Evolutionary conservation across 2,329 filamentous ascomycete species (phyloP).

Genomic region (Colletotrichum tabaci): DNA sequence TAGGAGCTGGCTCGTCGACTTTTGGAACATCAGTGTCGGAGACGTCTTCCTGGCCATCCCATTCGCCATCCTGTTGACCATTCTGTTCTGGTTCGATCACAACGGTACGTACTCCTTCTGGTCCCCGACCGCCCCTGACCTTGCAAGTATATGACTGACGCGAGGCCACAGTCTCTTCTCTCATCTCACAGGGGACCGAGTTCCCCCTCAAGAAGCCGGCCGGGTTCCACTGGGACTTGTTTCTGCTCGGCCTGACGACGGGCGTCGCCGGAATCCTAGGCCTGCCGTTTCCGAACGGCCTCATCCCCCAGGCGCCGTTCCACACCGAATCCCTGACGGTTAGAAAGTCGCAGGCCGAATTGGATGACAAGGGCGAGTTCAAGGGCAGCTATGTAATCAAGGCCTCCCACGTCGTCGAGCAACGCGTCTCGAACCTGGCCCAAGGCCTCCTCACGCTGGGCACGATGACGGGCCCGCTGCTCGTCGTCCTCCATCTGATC

Average conservation of each 20-base stretch:
- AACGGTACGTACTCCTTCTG: constrained; percentile 74
- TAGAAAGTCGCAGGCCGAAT: constrained; percentile 63
- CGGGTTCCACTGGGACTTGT: constrained; percentile 89
- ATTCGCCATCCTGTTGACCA: constrained; percentile 85
- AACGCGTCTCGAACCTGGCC: constrained; percentile 83
- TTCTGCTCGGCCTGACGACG: constrained; percentile 84
- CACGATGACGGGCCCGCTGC: constrained; percentile 83
- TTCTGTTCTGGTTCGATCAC: constrained; percentile 92
- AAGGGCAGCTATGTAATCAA: constrained; percentile 70
- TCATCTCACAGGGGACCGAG: constrained; percentile 87
- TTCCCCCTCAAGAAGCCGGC: constrained; percentile 86
- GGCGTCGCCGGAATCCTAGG: constrained; percentile 82
- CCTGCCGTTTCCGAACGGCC: constrained; percentile 85
- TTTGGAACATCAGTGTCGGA: constrained; percentile 81
- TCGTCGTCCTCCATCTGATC: constrained; percentile 82
- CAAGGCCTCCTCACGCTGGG: constrained; percentile 84
- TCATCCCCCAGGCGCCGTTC: constrained; percentile 88
- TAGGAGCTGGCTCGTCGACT: constrained; percentile 83
- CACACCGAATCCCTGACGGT: constrained; percentile 86
- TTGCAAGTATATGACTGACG: not conserved
- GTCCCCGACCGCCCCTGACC: not conserved
- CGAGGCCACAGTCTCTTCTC: constrained; percentile 75
- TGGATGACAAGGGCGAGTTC: constrained; percentile 66
- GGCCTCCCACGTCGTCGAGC: constrained; percentile 79
- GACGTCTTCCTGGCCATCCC: constrained; percentile 90